Base-by-base conservation (phyloP, 2,329 filamentous ascomycete species). In the Chaetomium globosum region DNA sequence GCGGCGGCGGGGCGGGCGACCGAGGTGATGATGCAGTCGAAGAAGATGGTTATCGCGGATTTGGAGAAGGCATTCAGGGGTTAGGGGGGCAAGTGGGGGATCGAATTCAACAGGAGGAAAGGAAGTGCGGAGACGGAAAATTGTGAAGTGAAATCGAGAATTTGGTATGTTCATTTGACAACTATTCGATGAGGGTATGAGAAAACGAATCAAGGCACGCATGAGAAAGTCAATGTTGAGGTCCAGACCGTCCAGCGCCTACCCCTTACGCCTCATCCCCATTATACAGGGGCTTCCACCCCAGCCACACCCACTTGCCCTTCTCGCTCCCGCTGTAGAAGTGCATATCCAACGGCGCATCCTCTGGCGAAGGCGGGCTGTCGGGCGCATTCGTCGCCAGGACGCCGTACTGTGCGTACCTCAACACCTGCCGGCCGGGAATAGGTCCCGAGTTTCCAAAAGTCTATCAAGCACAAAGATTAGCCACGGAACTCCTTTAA, bases 1-100 rank as follows among this genome's bases (percentile, higher is more conserved):
- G 77, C 71, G 64, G 76, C 72, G 46, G 73, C 74, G 19, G 72
- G 69, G 6, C 71, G 75, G 55, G 73, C 70, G 8, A 75, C 69
- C 31, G 66, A 61, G 51, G 76, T 74, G 4, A 80, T 82, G 77
- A 74, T 80, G 75, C 67, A 68, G 30, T 80, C 80, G 78, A 76
- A 75, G 72, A 82, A 81, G 73, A 61, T 82, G 55, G 75, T 81
- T 58, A 76, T 81, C 69, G 74, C 70, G 8, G 75, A 64, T 49
- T 61, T 82, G 67, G 72, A 74, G 67, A 75, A 75, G 65, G 79
- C 78, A 12, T 74, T 72, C 67, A 72, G 74, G 46, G 74, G 68
- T 23, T 55, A 56, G 23, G 31, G 23, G n/a, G n/a, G n/a, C n/a
- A n/a, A n/a, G n/a, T n/a, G n/a, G n/a, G n/a, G n/a, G n/a, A n/a